These are phyloP conservation scores for Musa beccarii DNA, from an alignment of 176 grass and related monocot species.

Conservation along the genomic window DNA sequence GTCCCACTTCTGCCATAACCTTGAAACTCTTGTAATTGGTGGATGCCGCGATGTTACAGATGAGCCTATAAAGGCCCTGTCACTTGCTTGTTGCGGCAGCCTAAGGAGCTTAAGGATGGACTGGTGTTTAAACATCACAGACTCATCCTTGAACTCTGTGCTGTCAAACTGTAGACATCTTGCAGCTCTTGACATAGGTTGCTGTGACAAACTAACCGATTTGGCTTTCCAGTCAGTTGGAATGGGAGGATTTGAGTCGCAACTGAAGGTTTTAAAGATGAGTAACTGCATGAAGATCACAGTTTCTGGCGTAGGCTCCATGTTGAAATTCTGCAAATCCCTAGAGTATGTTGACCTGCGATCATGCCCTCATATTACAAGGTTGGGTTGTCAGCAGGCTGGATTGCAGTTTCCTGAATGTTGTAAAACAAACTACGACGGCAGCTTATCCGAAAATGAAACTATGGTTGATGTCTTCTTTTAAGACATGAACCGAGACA, in stretches of 20 bases:
- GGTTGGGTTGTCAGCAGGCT: conserved; percentile 46
- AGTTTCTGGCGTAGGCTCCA: conserved; percentile 21
- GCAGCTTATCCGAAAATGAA: conserved; percentile 36
- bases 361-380: conserved; percentile 53
- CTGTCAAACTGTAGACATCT: conserved; percentile 59
- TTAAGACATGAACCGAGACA: neutral
- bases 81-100: conserved; percentile 40
- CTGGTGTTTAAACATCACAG: conserved; percentile 67
- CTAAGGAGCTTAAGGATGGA: conserved; percentile 51
- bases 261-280: conserved; percentile 53
- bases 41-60: conserved; percentile 60
- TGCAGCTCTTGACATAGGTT: conserved; percentile 59
- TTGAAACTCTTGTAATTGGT: conserved; percentile 54
- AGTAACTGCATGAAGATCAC: conserved; percentile 42
- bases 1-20: conserved; percentile 54
- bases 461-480: conserved; percentile 48
- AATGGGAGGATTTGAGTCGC: conserved; percentile 26
- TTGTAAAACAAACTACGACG: conserved; percentile 71
- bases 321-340: conserved; percentile 36
- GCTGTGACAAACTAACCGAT: conserved; percentile 50
- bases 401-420: conserved; percentile 50
- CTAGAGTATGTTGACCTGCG: conserved; percentile 65
- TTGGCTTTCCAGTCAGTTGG: conserved; percentile 38
- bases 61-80: conserved; percentile 38
- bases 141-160: conserved; percentile 37